Evolutionary conservation across 2,329 filamentous ascomycete species (phyloP).

Genomic region (Fulvia fulva): DNA sequence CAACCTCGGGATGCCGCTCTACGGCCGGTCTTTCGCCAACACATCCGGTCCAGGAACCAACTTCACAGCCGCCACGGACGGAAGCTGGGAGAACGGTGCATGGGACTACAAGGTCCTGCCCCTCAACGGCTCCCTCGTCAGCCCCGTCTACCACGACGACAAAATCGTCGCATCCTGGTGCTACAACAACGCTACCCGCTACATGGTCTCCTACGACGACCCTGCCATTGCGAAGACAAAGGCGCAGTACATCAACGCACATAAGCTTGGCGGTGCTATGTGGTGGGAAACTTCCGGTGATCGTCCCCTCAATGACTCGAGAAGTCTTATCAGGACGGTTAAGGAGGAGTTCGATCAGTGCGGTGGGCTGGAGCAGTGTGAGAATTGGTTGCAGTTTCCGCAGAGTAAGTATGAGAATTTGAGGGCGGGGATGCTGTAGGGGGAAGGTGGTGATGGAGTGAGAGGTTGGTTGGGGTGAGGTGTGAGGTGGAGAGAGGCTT

Average conservation of each 20-base stretch:
- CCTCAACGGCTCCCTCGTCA: constrained; percentile 51
- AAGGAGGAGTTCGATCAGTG: constrained; percentile 32
- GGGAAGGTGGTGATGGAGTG: too few relatives aligned
- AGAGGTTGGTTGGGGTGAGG: too few relatives aligned
- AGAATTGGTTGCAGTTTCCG: constrained; percentile 50
- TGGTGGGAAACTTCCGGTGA: constrained; percentile 78
- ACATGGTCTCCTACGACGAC: constrained; percentile 73
- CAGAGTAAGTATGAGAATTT: constrained; percentile 53
- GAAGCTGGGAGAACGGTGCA: constrained; percentile 77
- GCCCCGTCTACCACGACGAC: constrained; percentile 58
- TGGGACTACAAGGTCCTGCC: constrained; percentile 61
- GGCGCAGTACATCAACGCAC: constrained; percentile 62
- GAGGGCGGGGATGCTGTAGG: constrained; percentile 37
- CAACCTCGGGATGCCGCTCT: constrained; percentile 84
- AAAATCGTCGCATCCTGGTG: constrained; percentile 68
- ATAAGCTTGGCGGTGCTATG: constrained; percentile 65
- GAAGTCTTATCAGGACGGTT: constrained; percentile 51
- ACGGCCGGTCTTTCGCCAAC: constrained; percentile 75
- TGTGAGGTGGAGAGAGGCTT: too few relatives aligned
- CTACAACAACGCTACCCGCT: constrained; percentile 60
- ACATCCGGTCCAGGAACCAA: constrained; percentile 69
- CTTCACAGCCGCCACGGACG: constrained; percentile 68
- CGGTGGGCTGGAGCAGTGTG: constrained; percentile 40
- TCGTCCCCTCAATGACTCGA: constrained; percentile 47
- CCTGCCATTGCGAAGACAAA: constrained; percentile 63